These are phyloP conservation scores for Jackrogersella multiformis DNA, from an alignment of 495 filamentous ascomycete species.

Conservation along the genomic window DNA sequence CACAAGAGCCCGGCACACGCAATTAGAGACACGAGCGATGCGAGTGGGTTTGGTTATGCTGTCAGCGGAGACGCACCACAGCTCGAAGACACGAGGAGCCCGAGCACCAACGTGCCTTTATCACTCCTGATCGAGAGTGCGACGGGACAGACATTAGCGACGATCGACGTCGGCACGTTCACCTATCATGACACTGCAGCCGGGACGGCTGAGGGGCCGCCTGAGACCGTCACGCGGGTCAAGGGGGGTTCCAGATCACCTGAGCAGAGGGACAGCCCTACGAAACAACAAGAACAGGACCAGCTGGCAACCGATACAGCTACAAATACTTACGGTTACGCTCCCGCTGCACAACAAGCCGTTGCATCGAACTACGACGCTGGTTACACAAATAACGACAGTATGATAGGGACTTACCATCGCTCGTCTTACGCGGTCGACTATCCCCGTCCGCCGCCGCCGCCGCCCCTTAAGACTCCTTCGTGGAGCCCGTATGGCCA, in stretches of 20 bases:
- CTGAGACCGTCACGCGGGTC: constrained; percentile 56
- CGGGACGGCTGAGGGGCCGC: constrained; percentile 50
- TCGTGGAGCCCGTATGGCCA: constrained; percentile 59
- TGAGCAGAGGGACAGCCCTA: constrained; percentile 53
- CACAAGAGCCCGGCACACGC: constrained; percentile 71
- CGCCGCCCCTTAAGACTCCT: constrained; percentile 58
- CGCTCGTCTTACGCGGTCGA: constrained; percentile 56
- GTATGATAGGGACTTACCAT: constrained; percentile 57
- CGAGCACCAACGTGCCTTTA: constrained; percentile 75
- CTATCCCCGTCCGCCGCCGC: constrained; percentile 54
- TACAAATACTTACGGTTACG: constrained; percentile 61
- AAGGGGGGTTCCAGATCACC: constrained; percentile 52
- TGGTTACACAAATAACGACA: constrained; percentile 55
- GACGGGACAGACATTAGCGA: constrained; percentile 67
- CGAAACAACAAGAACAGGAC: constrained; percentile 49
- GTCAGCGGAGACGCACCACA: constrained; percentile 77
- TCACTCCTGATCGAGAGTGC: constrained; percentile 75
- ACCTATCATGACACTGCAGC: constrained; percentile 65
- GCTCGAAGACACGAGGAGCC: constrained; percentile 71
- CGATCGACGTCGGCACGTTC: constrained; percentile 78
- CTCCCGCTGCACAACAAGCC: constrained; percentile 53
- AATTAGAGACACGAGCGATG: constrained; percentile 67
- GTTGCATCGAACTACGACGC: constrained; percentile 49
- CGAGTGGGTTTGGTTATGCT: constrained; percentile 71
- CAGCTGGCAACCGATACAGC: constrained; percentile 42